Evolutionary conservation across 306 rosid species (phyloP), one percentile per base, ranked within the genome.

Genomic region (Quercus mongolica): DNA sequence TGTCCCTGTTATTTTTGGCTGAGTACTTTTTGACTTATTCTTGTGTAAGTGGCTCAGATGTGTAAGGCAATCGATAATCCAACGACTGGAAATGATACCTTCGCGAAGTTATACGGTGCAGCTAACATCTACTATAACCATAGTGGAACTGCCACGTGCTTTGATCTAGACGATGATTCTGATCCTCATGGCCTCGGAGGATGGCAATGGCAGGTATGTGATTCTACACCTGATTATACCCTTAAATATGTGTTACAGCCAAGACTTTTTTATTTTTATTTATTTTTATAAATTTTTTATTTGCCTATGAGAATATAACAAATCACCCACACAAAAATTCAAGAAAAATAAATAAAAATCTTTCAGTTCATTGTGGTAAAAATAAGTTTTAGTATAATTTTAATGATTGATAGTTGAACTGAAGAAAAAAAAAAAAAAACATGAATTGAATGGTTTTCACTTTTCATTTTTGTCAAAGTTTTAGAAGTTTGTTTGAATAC

Each of bases 161-260:
- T 92, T 17, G 51, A 94, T 76, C 81, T 86, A 30, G 30, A 64
- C 7, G 94, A 87, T 77, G 0, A 86, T 75, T 92, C 99, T 5
- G 97, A 92, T 83, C 97, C 99, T 71, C 97, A 92, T 6, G 97
- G 76, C 71, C 95, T 94, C 51, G 77, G 84, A 49, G 90, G 84
- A 69, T 94, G 97, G 99, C 51, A 25, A 33, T 94, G 97, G 97
- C 99, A 94, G 97, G 99, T 94, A 72, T 0, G 20, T 3, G 3
- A 25, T 2, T 49, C 54, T 12, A 49, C 54, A 2, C 13, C 15
- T 49, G 54, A 49, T 49, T 49, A 49, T 12, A 13, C 54, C 54
- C 54, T 10, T 12, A 13, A 10, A 49, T 49, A 4, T 49, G 17
- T 12, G 54, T 17, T 13, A 2, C 11, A 41, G 11, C 46, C 46